These are phyloP conservation scores for Annulohypoxylon bovei DNA, from an alignment of 495 filamentous ascomycete species.

Conservation along the genomic window DNA sequence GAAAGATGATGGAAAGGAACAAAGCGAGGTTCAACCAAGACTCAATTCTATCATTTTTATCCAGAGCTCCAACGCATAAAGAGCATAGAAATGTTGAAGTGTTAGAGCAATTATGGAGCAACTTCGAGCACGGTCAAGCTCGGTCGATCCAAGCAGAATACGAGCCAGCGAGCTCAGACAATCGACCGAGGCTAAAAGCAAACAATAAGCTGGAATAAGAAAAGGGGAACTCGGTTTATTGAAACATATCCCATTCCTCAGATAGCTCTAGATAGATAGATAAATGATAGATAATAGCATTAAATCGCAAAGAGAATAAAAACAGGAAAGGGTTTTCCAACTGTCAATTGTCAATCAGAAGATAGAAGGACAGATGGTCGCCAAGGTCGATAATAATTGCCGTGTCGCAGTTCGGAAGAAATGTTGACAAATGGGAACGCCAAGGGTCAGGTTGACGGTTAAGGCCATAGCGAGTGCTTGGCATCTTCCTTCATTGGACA, in stretches of 20 bases:
- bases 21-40: constrained; percentile 23
- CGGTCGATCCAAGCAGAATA: constrained; percentile 11
- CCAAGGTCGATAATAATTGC: constrained; percentile 24
- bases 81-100: not conserved
- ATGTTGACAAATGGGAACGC: constrained; percentile 28
- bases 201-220: not conserved
- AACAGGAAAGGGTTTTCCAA: not conserved
- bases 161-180: constrained; percentile 13
- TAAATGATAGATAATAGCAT: not conserved
- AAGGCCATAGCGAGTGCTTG: constrained; percentile 35
- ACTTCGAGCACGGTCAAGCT: constrained; percentile 1
- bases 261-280: constrained; percentile 1
- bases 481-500: constrained; percentile 37
- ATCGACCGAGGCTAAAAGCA: constrained; percentile 16
- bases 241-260: not conserved
- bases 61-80: not conserved
- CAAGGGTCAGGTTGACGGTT: constrained; percentile 27
- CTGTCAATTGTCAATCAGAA: constrained; percentile 5
- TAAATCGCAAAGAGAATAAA: not conserved
- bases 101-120: constrained; percentile 9
- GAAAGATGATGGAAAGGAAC: constrained; percentile 1
- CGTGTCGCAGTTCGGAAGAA: constrained; percentile 39
- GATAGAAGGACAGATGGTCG: constrained; percentile 32
- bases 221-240: constrained; percentile 11
- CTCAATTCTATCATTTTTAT: constrained; percentile 34